Evolutionary conservation across 495 filamentous ascomycete genomes (phyloP).

Genomic region (Aspergillus hancockii): DNA sequence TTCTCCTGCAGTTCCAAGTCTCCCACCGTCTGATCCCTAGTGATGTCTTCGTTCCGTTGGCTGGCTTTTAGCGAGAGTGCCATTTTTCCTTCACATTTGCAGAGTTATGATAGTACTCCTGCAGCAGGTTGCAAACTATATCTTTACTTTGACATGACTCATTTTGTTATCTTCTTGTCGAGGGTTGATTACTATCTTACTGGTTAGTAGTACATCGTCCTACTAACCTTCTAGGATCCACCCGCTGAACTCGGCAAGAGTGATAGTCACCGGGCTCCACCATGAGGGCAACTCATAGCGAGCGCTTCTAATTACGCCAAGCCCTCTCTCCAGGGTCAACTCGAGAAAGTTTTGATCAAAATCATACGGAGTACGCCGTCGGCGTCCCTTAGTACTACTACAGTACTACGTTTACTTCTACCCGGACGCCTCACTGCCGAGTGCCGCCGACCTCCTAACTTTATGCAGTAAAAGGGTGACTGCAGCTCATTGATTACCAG

Average conservation of each 20-base stretch:
- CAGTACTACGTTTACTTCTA: too few species aligned
- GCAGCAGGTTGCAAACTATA: background rate
- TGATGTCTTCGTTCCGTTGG: background rate
- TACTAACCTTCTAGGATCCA: too few species aligned
- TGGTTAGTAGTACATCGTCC: background rate
- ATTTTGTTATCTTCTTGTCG: background rate
- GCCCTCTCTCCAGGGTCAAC: background rate
- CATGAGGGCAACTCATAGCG: conserved; percentile 1
- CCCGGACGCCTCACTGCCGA: too few species aligned
- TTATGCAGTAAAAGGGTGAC: background rate
- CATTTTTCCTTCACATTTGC: background rate
- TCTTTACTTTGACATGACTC: background rate
- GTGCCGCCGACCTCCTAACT: too few species aligned
- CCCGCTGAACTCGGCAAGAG: too few species aligned
- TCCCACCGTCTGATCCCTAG: background rate
- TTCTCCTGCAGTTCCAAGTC: background rate
- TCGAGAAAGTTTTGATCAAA: too few species aligned
- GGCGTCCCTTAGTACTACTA: too few species aligned
- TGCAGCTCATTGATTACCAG: too few species aligned
- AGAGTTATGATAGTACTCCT: background rate
- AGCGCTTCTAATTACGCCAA: background rate
- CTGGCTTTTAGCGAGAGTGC: background rate
- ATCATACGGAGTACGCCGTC: too few species aligned
- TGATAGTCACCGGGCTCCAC: background rate
- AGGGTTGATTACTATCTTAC: background rate